A percentile compares a stretch with the other conserved stretches of the same genome.
These are phyloP conservation scores for Oehlia diaphana DNA, from an alignment of 192 early-diverging fungal genomes.

Conservation along the genomic window DNA sequence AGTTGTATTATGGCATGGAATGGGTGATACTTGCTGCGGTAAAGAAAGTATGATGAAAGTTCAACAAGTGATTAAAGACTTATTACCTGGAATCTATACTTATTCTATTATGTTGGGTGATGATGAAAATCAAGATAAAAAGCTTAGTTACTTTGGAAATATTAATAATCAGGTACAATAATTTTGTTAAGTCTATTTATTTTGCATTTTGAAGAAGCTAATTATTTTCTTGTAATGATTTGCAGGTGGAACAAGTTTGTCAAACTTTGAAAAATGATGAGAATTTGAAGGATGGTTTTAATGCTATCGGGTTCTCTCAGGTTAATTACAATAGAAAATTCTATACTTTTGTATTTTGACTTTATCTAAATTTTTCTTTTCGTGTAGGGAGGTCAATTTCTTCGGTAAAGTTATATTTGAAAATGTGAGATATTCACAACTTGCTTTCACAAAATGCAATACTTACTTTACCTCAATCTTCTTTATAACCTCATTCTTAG, in stretches of 20 bases:
- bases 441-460: neutral
- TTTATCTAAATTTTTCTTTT: constrained; percentile 11
- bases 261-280: constrained; percentile 55
- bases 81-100: constrained; percentile 68
- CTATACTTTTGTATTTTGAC: neutral
- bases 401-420: constrained; percentile 30
- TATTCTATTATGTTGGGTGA: constrained; percentile 73
- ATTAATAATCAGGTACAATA: constrained; percentile 67
- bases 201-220: neutral
- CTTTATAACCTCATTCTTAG: constrained; percentile 47
- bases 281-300: constrained; percentile 75
- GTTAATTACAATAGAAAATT: constrained; percentile 30
- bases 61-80: constrained; percentile 38
- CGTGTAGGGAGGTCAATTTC: constrained; percentile 41
- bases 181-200: constrained; percentile 1
- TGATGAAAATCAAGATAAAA: constrained; percentile 67
- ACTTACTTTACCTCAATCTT: constrained; percentile 34
- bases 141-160: constrained; percentile 84
- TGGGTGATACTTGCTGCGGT: constrained; percentile 85
- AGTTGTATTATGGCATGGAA: constrained; percentile 87
- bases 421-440: too few species aligned
- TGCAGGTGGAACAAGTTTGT: constrained; percentile 75
- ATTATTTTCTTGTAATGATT: neutral
- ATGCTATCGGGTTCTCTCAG: constrained; percentile 93
- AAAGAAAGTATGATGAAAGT: constrained; percentile 63